Base-by-base conservation (phyloP, 768 basidiomycete species). In the Trametes coccinea region DNA sequence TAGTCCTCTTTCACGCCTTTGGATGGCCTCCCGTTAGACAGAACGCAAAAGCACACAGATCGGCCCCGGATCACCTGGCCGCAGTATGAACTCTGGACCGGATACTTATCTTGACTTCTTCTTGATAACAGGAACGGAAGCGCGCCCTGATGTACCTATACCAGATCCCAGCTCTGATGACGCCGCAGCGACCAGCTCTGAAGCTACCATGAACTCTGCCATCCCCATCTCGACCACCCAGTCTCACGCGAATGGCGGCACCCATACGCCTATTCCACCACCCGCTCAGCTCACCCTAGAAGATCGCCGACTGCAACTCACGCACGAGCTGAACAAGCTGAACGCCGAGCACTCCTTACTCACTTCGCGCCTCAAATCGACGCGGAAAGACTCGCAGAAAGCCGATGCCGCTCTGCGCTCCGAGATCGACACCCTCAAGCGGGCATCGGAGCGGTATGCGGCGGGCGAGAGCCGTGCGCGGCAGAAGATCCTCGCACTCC, bases 401-500 rank as follows among this genome's bases (percentile, higher is more conserved):
- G 85, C 89, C 0, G 89, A 95, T 55, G 85, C 93, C 0, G 84
- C 86, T 5, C 79, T 96, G 27, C 89, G 90, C 33, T 78, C 86
- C 2, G 93, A 96, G 74, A 93, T 96, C 46, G 91, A 95, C 39
- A 81, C 83, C 0, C 80, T 95, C 55, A 92, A 90, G 71, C 84
- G 92, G 4, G 84, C 92, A 1, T 87, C 88, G 3, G 94, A 96
- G 67, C 93, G 93, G 67, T 84, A 89, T 57, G 76, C 82, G 0
- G 80, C 84, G 0, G 81, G 84, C 2, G 95, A 98, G 71, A 79
- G 84, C 27, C 84, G 93, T n/a, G 86, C 88, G 9, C 85, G 86
- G 46, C 94, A 96, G 72, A 95, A 93, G 67, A 85, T 89, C 9
- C 80, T 94, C 10, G 92, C 95, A 0, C 76, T 96, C 41, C 93